Evolutionary conservation across 208 protist species (phyloP).

Genomic region (Trypanosoma conorhini): DNA sequence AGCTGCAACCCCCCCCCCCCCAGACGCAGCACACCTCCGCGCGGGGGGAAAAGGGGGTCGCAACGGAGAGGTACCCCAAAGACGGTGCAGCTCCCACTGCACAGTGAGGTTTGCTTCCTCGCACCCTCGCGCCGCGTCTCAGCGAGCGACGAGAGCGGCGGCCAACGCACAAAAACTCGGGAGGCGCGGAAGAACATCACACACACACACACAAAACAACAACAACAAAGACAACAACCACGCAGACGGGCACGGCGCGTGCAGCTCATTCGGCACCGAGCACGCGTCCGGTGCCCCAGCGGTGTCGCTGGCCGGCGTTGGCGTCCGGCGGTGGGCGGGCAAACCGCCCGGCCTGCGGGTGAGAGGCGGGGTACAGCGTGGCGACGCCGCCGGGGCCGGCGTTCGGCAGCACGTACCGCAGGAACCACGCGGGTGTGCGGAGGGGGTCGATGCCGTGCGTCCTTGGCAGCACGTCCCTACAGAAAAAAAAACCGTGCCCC

Average conservation of each 20-base stretch:
- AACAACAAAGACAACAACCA: constrained; percentile 7
- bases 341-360: constrained; percentile 10
- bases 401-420: constrained; percentile 21
- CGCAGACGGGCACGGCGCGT: constrained; percentile 6
- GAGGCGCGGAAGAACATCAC: too few species aligned
- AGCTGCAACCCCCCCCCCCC: background rate
- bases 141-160: too few species aligned
- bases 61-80: background rate
- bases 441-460: constrained; percentile 59
- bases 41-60: too few species aligned
- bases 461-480: constrained; percentile 67
- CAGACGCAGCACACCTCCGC: too few species aligned
- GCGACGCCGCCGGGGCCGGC: background rate
- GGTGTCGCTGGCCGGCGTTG: background rate
- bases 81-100: background rate
- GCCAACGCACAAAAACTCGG: too few species aligned
- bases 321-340: background rate
- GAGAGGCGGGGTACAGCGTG: constrained; percentile 8
- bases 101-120: too few species aligned
- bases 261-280: constrained; percentile 13
- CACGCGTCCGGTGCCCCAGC: constrained; percentile 20
- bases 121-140: too few species aligned
- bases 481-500: constrained; percentile 81
- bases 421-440: constrained; percentile 59
- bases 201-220: constrained; percentile 1